Percentiles rank a stretch among this genome's conserved stretches.
These are phyloP conservation scores for Synchytrium microbalum DNA, from an alignment of 371 early-diverging fungal species.

Conservation along the genomic window DNA sequence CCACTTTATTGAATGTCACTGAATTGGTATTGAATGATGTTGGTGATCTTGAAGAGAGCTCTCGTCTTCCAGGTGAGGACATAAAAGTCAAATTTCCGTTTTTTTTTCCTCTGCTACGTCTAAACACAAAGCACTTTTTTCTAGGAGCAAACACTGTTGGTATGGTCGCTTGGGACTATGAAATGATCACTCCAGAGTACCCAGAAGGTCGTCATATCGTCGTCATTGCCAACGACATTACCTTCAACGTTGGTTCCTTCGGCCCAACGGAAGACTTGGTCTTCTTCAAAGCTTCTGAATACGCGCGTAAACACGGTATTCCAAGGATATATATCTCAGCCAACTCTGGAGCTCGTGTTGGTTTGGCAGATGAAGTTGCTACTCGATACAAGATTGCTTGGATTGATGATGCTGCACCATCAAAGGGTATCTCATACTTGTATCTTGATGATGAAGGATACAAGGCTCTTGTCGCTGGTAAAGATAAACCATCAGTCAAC, in stretches of 20 bases:
- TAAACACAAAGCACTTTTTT: no score
- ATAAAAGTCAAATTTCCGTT: no score
- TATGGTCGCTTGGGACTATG: conserved; percentile 94
- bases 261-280: conserved; percentile 90
- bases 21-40: conserved; percentile 86
- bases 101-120: no score
- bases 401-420: conserved; percentile 70
- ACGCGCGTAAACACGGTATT: conserved; percentile 65
- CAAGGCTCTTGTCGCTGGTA: conserved; percentile 9
- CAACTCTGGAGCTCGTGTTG: conserved; percentile 99
- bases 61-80: conserved; percentile 78
- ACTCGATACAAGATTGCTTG: conserved; percentile 78
- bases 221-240: conserved; percentile 97
- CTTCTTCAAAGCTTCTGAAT: conserved; percentile 85
- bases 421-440: conserved; percentile 86
- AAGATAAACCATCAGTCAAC: conserved; percentile 51
- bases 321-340: conserved; percentile 96
- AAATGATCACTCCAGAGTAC: conserved; percentile 87
- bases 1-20: conserved; percentile 60
- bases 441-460: conserved; percentile 72
- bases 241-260: conserved; percentile 94
- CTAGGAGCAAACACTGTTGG: conserved; percentile 72
- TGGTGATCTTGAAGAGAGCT: conserved; percentile 64
- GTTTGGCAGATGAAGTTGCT: conserved; percentile 89
- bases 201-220: conserved; percentile 82